Percentiles rank a stretch among this genome's conserved stretches.
Evolutionary conservation across 2,329 filamentous ascomycete species (phyloP).

Genomic region (Epichloe coenophiala): DNA sequence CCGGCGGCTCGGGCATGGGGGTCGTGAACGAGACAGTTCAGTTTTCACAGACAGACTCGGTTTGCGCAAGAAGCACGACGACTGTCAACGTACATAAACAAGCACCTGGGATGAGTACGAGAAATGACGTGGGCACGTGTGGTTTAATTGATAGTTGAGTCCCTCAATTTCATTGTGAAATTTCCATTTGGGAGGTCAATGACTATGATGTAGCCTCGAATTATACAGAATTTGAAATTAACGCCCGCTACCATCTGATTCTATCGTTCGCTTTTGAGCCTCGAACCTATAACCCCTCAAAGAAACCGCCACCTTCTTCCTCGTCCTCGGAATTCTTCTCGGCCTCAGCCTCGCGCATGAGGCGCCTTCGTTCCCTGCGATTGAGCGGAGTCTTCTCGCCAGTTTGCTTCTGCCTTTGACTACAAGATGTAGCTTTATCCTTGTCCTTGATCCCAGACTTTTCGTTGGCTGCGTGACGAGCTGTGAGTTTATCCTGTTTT

Average conservation of each 20-base stretch:
- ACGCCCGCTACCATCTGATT: not conserved
- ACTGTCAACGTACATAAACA: no score
- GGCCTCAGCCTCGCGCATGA: conserved; percentile 21
- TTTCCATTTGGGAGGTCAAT: not conserved
- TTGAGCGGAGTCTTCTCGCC: conserved; percentile 18
- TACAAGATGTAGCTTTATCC: conserved; percentile 4
- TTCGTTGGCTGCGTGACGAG: conserved; percentile 4
- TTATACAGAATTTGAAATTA: not conserved
- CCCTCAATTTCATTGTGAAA: not conserved
- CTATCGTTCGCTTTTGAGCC: not conserved
- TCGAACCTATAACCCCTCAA: conserved; percentile 16
- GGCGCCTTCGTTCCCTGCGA: conserved; percentile 20
- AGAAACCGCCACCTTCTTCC: conserved; percentile 41
- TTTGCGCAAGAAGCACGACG: no score
- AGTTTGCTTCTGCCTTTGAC: conserved; percentile 6
- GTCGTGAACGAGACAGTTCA: no score
- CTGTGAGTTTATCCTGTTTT: not conserved
- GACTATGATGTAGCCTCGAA: not conserved
- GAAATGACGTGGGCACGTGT: no score
- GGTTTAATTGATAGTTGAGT: not conserved
- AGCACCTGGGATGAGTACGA: no score
- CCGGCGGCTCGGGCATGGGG: no score
- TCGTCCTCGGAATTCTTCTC: conserved; percentile 26
- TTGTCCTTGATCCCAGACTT: conserved; percentile 10
- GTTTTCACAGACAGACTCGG: no score